Evolutionary conservation across 257 asterid species (phyloP), one percentile per base, ranked within the genome.

Genomic region (Nicotiana obtusifolia): DNA sequence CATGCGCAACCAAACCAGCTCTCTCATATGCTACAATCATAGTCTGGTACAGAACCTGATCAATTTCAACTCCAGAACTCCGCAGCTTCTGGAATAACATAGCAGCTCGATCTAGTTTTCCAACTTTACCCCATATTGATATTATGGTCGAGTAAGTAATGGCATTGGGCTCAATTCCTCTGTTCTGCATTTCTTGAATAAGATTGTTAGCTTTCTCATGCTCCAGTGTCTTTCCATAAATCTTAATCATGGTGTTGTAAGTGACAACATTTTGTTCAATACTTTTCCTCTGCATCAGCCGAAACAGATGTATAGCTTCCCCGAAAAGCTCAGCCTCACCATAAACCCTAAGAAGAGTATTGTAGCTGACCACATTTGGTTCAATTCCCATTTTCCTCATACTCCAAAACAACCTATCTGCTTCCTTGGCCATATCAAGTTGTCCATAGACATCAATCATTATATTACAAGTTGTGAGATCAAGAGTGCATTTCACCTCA

Each of bases 391-490:
- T 82, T 85, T 88, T 92, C 85, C 97, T 88, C 99, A 93, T 93
- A 47, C 97, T 87, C 99, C 99, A 96, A 83, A 96, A 96, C 49
- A 96, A 85, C 85, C 91, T 89, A 83, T 96, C 99, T 0, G 99
- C 98, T 57, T 93, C 98, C 83, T 96, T 90, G 17, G 97, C 98
- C 99, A 96, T 91, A 77, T 91, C 97, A 22, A 96, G 97, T 85
- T 91, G 97, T 80, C 99, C 98, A 35, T 92, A 96, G 20, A 94
- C 98, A 69, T 94, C 99, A 60, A 96, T 92, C 99, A 96, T 95
- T 28, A 95, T 91, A 82, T 96, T 94, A 83, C 99, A 96, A 3
- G 97, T 93, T 0, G 95, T 96, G 71, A 93, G 91, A 84, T 94
- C 98, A 64, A 96, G 89, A 10, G 80, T 68, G 76, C 95, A 94